phyloP scores from a whole-genome alignment of 2,329 filamentous ascomycete species.

The Truncatella angustata region DNA sequence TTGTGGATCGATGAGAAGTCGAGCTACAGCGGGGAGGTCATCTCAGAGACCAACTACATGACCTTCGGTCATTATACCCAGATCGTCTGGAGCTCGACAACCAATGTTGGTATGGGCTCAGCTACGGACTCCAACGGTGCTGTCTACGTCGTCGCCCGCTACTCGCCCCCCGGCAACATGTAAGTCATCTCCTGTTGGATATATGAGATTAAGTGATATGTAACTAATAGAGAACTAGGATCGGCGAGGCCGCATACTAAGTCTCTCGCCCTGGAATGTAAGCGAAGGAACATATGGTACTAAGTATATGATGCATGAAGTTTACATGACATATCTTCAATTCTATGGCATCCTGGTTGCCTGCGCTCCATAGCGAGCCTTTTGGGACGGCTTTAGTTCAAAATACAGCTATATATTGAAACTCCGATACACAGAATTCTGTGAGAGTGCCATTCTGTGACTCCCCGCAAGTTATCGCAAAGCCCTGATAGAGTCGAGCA shows the following conservation, averaged over 20 bases:
- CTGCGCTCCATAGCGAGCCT: background rate
- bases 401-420: background rate
- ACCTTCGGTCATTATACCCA: conserved; percentile 6
- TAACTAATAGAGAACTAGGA: background rate
- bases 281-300: background rate
- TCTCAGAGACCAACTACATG: conserved; percentile 1
- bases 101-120: background rate
- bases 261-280: background rate
- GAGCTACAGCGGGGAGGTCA: conserved; percentile 4
- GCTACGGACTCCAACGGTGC: background rate
- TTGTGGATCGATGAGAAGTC: conserved; percentile 1
- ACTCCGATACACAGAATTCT: too few relatives aligned
- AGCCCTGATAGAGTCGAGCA: too few relatives aligned
- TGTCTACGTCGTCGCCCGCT: conserved; percentile 3
- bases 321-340: background rate
- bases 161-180: conserved; percentile 3
- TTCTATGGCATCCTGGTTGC: background rate
- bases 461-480: too few relatives aligned
- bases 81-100: conserved; percentile 2
- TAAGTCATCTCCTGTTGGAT: background rate
- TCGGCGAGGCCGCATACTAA: conserved; percentile 3
- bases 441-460: too few relatives aligned
- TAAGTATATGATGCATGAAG: background rate
- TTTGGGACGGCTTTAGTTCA: conserved; percentile 5
- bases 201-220: background rate